Evolutionary conservation across 163 green algal species (phyloP).

Genomic region (Chlamydomonas reinhardtii): DNA sequence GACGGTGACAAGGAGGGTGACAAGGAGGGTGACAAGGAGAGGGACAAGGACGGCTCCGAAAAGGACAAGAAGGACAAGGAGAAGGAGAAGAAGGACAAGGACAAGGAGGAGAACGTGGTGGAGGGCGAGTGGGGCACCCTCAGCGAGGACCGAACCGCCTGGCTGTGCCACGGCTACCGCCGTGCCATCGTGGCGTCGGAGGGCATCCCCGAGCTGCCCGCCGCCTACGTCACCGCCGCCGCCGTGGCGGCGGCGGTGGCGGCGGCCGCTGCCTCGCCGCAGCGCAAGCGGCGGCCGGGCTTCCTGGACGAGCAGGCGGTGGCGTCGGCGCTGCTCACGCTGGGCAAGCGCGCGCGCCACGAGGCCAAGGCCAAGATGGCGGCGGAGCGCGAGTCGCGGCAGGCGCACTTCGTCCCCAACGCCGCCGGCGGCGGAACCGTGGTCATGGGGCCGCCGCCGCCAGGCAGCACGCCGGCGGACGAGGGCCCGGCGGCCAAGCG

Average conservation of each 20-base stretch:
- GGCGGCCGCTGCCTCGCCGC: not conserved
- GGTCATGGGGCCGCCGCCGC: not conserved
- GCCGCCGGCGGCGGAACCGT: slow-evolving; percentile 18
- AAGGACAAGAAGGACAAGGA: no score
- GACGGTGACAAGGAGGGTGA: no score
- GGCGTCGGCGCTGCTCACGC: slow-evolving; percentile 31
- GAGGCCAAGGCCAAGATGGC: slow-evolving; percentile 34
- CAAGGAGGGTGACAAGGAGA: no score
- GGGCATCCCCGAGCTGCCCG: slow-evolving; percentile 26
- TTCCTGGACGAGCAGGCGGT: slow-evolving; percentile 41
- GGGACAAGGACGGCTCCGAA: no score
- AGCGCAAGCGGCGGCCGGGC: slow-evolving; percentile 30
- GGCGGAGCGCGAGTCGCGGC: slow-evolving; percentile 19
- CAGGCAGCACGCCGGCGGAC: not conserved
- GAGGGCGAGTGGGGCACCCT: slow-evolving; percentile 45
- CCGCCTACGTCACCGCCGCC: slow-evolving; percentile 15
- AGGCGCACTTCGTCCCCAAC: not conserved
- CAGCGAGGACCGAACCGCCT: slow-evolving; percentile 14
- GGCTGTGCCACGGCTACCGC: slow-evolving; percentile 45
- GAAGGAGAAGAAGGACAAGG: no score
- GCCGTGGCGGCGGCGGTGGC: slow-evolving; percentile 12
- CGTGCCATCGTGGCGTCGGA: slow-evolving; percentile 28
- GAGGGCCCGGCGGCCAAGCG: not conserved
- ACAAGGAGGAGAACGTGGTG: not conserved
- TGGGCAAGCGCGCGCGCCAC: slow-evolving; percentile 21